Evolutionary conservation across 208 protist species (phyloP), one percentile per base, ranked within the genome.

Genomic region (Crithidia fasciculata): DNA sequence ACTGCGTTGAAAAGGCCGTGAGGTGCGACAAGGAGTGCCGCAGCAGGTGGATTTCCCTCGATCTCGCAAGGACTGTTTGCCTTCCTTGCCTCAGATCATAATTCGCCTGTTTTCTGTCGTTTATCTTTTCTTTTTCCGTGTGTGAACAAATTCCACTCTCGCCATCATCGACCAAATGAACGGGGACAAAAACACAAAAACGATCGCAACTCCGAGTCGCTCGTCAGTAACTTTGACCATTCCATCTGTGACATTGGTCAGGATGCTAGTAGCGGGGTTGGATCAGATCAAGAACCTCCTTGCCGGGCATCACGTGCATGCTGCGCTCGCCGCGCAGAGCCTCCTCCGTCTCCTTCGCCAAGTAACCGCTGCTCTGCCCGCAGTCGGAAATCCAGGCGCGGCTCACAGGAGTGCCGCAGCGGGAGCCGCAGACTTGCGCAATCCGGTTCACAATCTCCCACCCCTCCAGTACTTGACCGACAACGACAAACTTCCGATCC

Each of bases 401-500:
- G 72, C 89, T 94, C 15, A 97, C 87, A 8, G 93, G 93, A 45
- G 85, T 90, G 45, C 93, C 93, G 68, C 88, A 95, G 41, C 90
- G 86, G 15, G 90, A 95, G 15, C 93, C 93, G 67, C 83, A 93
- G 18, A 76, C 58, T 39, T 76, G 76, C 36, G 74, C 79, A 6
- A 96, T 62, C 50, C 81, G 70, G n/a, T 88, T 85, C 7, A 97
- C 75, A 40, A 94, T 78, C 45, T 96, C 85, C 88, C 91, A 95
- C 15, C 94, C 94, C 10, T 92, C 89, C 15, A 96, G 39, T 15
- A 97, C 92, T 57, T 97, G 91, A 6, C 94, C 94, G 7, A 97
- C 91, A 18, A 98, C 94, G 43, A 97, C 91, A 84, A 96, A 96
- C 66, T 95, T 97, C 12, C 87, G 80, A 76, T 98, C 92, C 0